Evolutionary conservation across 805 yeast species (phyloP), one percentile per base, ranked within the genome.

Genomic region (Schwanniomyces occidentalis): DNA sequence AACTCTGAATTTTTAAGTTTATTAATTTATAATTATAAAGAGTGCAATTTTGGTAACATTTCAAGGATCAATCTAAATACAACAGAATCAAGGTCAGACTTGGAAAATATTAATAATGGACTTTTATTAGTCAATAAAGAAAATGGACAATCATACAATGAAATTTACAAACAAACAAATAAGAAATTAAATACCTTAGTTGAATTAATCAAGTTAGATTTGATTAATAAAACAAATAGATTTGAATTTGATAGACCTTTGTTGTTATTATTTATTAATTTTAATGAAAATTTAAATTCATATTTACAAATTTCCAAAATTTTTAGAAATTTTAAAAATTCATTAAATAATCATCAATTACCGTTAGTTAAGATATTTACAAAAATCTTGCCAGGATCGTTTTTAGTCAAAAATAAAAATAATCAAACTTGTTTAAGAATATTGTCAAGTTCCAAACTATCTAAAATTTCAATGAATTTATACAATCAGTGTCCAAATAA

Each of bases 401-500:
- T 49, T 22, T 32, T 65, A 4, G 45, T 56, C 17, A 59, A 54
- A 34, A 45, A 47, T 29, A 14, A 35, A 8, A 37, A 46, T 1
- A 37, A 35, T 16, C 45, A 50, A 23, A 34, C 46, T 22, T 30
- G 45, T 20, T 34, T 56, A 17, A 56, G 51, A 40, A 48, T 59
- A 32, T 40, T 65, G 10, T 57, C 71, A 8, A 59, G 54, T 33
- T 52, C 55, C 23, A 62, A 63, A 23, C 50, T 74, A 13, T 58
- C 73, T 3, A 69, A 63, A 32, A 37, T 81, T 3, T 66, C 84
- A 6, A 54, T 80, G 46, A 66, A 71, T 14, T 58, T 84, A 2
- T 85, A 82, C 57, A 82, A 81, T 48, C 60, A 71, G 29, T 66
- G 85, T 39, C 81, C 81, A 2, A 49, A 58, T 24, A 45, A 38